These are phyloP conservation scores for Arbutus unedo DNA, from an alignment of 148 eudicot species.

Conservation along the genomic window DNA sequence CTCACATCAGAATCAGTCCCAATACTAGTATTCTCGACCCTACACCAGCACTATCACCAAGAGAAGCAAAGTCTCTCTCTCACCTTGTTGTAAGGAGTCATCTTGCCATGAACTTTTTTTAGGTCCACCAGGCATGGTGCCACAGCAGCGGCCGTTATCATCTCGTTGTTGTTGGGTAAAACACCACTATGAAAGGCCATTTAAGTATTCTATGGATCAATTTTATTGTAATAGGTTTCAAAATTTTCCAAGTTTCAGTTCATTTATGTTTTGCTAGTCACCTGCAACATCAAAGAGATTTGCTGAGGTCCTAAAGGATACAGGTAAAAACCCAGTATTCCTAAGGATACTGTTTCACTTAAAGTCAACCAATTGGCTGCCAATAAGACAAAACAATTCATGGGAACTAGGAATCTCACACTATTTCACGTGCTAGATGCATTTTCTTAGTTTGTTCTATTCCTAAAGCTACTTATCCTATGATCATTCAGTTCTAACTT, in stretches of 20 bases:
- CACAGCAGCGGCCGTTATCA: too few species aligned
- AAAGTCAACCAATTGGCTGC: conserved; percentile 1
- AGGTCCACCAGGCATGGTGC: too few species aligned
- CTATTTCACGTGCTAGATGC: too few species aligned
- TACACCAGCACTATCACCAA: too few species aligned
- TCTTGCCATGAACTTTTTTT: too few species aligned
- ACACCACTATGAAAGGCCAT: background rate
- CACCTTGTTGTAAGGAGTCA: too few species aligned
- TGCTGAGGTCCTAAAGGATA: background rate
- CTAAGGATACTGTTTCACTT: background rate
- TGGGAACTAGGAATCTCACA: background rate
- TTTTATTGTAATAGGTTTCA: too few species aligned
- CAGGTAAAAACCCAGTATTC: background rate
- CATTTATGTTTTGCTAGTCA: background rate
- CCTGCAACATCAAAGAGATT: background rate
- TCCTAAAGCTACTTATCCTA: too few species aligned
- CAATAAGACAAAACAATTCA: background rate
- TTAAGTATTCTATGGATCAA: background rate
- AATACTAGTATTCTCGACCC: too few species aligned
- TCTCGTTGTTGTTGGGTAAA: background rate
- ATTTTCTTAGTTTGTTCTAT: too few species aligned
- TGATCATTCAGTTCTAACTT: background rate
- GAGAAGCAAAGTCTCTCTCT: too few species aligned
- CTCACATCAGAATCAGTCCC: too few species aligned
- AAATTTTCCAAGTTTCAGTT: background rate